These are phyloP conservation scores for Exophiala alcalophila DNA, from an alignment of 2,329 filamentous ascomycete genomes.

Conservation along the genomic window DNA sequence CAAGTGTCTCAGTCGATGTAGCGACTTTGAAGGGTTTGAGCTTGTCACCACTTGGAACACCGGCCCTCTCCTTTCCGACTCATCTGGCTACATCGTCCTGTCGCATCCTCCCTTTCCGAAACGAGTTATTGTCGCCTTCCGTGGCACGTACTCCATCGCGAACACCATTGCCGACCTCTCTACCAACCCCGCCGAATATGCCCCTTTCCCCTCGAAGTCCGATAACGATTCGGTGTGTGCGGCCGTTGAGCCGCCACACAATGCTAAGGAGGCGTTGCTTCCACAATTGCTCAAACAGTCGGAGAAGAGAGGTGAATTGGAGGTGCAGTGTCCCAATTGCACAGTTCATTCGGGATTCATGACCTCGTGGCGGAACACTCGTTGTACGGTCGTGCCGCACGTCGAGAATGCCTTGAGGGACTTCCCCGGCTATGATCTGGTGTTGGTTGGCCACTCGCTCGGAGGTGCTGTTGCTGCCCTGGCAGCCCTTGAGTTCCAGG, in stretches of 20 bases:
- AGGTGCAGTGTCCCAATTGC: constrained; percentile 70
- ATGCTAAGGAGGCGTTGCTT: constrained; percentile 17
- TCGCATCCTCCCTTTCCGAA: constrained; percentile 62
- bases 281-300: constrained; percentile 22
- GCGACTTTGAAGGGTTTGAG: constrained; percentile 75
- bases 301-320: constrained; percentile 32
- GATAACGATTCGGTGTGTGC: constrained; percentile 33
- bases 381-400: constrained; percentile 64
- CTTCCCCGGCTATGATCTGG: constrained; percentile 69
- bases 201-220: constrained; percentile 68
- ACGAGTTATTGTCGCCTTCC: constrained; percentile 80
- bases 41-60: constrained; percentile 87
- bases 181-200: constrained; percentile 83
- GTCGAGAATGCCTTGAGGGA: constrained; percentile 58
- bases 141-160: constrained; percentile 89
- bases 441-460: constrained; percentile 84
- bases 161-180: constrained; percentile 90
- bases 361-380: constrained; percentile 74
- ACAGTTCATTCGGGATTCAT: constrained; percentile 92
- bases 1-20: constrained; percentile 76
- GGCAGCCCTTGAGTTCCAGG: constrained; percentile 75
- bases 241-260: constrained; percentile 5
- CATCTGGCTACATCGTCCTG: constrained; percentile 90
- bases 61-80: constrained; percentile 79
- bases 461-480: constrained; percentile 89